A percentile compares a stretch with the other conserved stretches of the same genome.
Evolutionary conservation across 2,329 filamentous ascomycete genomes (phyloP).

Genomic region (Clonostachys rosea): DNA sequence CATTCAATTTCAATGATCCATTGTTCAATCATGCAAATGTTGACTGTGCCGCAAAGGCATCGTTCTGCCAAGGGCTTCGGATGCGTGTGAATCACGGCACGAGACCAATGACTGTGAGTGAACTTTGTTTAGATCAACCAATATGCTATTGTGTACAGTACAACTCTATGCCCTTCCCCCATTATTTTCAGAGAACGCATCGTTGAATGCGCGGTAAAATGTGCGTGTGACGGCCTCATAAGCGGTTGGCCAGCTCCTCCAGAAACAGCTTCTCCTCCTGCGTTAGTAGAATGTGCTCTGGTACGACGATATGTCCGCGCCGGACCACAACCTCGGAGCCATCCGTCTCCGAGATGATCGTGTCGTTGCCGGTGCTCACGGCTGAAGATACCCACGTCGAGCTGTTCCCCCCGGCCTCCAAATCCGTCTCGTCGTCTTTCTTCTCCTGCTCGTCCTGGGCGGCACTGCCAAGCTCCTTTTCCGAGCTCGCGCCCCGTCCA

Average conservation of each 20-base stretch:
- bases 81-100: no score
- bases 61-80: no score
- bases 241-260: constrained; percentile 24
- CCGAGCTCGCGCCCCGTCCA: neutral
- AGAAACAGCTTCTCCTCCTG: constrained; percentile 28
- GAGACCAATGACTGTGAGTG: no score
- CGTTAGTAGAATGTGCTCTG: constrained; percentile 25
- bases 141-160: neutral
- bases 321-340: constrained; percentile 24
- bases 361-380: neutral
- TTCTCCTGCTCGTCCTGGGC: constrained; percentile 4
- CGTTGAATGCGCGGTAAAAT: neutral
- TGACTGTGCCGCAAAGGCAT: no score
- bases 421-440: neutral
- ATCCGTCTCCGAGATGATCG: constrained; percentile 2
- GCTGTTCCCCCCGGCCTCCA: constrained; percentile 3
- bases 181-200: neutral
- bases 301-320: constrained; percentile 23
- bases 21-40: no score
- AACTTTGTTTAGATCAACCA: no score
- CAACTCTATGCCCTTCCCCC: neutral
- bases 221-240: constrained; percentile 9
- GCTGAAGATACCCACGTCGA: constrained; percentile 3
- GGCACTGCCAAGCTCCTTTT: neutral
- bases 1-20: no score